These are phyloP conservation scores for Laguncularia racemosa DNA, from an alignment of 345 rosid species.

Conservation along the genomic window DNA sequence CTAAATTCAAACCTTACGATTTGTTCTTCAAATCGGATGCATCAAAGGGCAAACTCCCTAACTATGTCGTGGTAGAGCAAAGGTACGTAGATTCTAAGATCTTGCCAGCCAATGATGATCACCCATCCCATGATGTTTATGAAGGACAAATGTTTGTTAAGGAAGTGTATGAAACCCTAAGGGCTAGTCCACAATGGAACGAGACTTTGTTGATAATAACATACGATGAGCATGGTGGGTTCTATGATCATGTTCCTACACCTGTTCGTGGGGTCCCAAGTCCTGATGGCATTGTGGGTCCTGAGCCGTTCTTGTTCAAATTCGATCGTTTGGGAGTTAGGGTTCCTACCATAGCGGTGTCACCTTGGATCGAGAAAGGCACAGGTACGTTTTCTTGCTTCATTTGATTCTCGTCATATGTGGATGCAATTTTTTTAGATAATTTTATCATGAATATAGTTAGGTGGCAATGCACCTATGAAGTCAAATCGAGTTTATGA, in stretches of 20 bases:
- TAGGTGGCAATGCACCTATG: no score
- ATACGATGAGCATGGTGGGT: constrained; percentile 95
- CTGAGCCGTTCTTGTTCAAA: constrained; percentile 52
- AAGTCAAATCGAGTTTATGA: no score
- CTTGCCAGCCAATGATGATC: constrained; percentile 71
- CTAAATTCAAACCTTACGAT: constrained; percentile 44
- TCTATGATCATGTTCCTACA: constrained; percentile 81
- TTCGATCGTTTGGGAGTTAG: constrained; percentile 78
- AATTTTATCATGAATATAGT: no score
- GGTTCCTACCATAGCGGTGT: constrained; percentile 72
- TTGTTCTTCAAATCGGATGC: constrained; percentile 46
- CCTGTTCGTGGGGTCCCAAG: constrained; percentile 75
- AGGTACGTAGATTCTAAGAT: constrained; percentile 52
- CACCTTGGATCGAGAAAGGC: constrained; percentile 86
- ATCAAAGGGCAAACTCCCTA: constrained; percentile 51
- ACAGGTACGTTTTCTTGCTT: constrained; percentile 30
- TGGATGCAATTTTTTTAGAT: no score
- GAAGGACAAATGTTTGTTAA: constrained; percentile 78
- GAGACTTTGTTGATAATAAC: constrained; percentile 68
- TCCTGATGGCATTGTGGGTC: constrained; percentile 88
- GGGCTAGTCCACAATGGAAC: constrained; percentile 93
- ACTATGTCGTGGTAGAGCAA: constrained; percentile 76
- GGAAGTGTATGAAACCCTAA: constrained; percentile 84
- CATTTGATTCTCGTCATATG: not conserved
- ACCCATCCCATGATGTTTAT: constrained; percentile 90